A percentile compares a stretch with the other conserved stretches of the same genome.
These are phyloP conservation scores for Pseudogymnoascus sp. DNA, from an alignment of 2,329 filamentous ascomycete species.

Conservation along the genomic window DNA sequence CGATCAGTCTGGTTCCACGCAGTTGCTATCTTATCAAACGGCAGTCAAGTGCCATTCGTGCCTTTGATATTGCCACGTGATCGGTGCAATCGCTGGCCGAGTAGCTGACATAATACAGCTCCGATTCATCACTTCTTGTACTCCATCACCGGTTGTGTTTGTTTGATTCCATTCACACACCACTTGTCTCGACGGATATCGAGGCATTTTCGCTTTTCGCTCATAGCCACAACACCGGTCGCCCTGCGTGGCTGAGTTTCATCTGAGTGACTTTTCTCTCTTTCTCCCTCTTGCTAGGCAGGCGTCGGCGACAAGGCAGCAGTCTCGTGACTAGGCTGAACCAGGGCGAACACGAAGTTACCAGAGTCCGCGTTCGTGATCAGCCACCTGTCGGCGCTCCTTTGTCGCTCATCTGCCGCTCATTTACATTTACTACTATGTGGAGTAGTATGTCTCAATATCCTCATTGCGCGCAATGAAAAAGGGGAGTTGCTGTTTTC, in stretches of 20 bases:
- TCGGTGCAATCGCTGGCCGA: background rate
- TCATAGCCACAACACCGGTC: background rate
- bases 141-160: background rate
- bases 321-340: constrained; percentile 7
- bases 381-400: background rate
- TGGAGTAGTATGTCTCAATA: background rate
- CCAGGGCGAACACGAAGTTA: background rate
- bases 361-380: background rate
- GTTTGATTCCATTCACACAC: constrained; percentile 7
- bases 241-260: background rate
- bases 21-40: constrained; percentile 7
- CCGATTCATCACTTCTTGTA: background rate
- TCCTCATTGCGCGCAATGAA: background rate
- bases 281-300: background rate
- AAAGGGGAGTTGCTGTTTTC: background rate
- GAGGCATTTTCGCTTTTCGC: background rate
- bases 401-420: background rate
- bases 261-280: background rate
- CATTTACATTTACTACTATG: background rate
- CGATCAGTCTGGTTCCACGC: background rate
- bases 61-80: background rate
- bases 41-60: background rate
- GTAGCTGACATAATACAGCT: background rate
- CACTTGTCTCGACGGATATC: background rate
- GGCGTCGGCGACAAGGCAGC: background rate